Percentiles rank a stretch among this genome's conserved stretches.
These are phyloP conservation scores for Alopecurus myosuroides DNA, from an alignment of 176 grass and related monocot species.

Conservation along the genomic window DNA sequence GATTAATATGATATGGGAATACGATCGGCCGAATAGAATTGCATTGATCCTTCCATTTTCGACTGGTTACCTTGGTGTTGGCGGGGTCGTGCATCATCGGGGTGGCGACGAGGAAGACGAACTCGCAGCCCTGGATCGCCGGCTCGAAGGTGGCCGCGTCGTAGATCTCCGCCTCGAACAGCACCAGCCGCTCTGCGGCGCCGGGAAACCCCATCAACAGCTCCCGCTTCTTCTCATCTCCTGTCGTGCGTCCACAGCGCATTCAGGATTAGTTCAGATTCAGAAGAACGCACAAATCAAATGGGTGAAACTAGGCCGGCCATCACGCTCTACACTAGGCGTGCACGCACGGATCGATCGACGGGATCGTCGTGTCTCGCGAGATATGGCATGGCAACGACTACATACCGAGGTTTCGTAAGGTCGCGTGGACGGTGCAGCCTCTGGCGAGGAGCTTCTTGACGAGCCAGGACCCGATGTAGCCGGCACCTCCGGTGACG, in stretches of 20 bases:
- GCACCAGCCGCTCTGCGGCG: conserved; percentile 38
- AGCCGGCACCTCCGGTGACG: conserved; percentile 15
- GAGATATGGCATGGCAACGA: no score
- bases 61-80: conserved; percentile 34
- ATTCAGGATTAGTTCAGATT: neutral
- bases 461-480: conserved; percentile 29
- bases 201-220: conserved; percentile 36
- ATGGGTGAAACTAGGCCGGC: no score
- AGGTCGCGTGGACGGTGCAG: conserved; percentile 16
- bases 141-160: conserved; percentile 48
- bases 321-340: no score
- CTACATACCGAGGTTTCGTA: conserved; percentile 8
- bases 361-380: no score
- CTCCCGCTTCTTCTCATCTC: conserved; percentile 35
- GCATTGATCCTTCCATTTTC: neutral
- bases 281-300: neutral
- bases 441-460: conserved; percentile 28
- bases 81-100: conserved; percentile 22
- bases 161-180: conserved; percentile 55
- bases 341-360: no score
- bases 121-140: conserved; percentile 52
- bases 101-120: conserved; percentile 49
- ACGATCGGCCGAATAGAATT: neutral
- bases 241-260: neutral
- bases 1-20: no score